Conservation (phyloP, 805 yeast species). For the Jamesozyma hellenica region DNA sequence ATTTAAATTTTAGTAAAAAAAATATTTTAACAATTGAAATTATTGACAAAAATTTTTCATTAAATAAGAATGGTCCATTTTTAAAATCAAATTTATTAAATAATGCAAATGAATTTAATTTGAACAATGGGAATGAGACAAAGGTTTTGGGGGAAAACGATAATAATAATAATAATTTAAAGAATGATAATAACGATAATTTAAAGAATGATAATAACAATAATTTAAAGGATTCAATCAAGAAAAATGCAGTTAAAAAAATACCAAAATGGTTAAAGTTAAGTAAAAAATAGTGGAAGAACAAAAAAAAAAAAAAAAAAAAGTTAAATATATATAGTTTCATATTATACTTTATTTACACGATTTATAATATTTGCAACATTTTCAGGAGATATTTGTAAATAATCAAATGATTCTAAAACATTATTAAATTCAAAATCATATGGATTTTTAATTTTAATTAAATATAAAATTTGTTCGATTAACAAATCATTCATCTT, state of each 20-base stretch:
- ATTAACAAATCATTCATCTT: slow-evolving; percentile 4
- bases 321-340: background rate
- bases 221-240: no score
- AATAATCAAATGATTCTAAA: slow-evolving; percentile 8
- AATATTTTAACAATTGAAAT: slow-evolving; percentile 34
- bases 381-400: slow-evolving; percentile 6
- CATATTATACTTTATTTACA: slow-evolving; percentile 4
- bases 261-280: slow-evolving; percentile 35
- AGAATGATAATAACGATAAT: no score
- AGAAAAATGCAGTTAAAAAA: no score
- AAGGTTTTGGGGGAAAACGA: background rate
- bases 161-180: no score
- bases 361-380: background rate
- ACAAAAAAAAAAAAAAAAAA: slow-evolving; percentile 23
- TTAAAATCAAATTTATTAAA: slow-evolving; percentile 24
- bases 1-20: slow-evolving; percentile 38
- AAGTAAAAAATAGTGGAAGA: no score
- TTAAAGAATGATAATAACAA: no score
- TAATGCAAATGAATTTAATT: slow-evolving; percentile 23
- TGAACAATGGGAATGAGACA: slow-evolving; percentile 23
- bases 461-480: slow-evolving; percentile 9
- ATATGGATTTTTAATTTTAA: slow-evolving; percentile 9
- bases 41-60: background rate
- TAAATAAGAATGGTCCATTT: slow-evolving; percentile 15
- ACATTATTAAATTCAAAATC: slow-evolving; percentile 11